These are phyloP conservation scores for Candolleomyces eurysporus DNA, from an alignment of 768 basidiomycete genomes.

Conservation along the genomic window DNA sequence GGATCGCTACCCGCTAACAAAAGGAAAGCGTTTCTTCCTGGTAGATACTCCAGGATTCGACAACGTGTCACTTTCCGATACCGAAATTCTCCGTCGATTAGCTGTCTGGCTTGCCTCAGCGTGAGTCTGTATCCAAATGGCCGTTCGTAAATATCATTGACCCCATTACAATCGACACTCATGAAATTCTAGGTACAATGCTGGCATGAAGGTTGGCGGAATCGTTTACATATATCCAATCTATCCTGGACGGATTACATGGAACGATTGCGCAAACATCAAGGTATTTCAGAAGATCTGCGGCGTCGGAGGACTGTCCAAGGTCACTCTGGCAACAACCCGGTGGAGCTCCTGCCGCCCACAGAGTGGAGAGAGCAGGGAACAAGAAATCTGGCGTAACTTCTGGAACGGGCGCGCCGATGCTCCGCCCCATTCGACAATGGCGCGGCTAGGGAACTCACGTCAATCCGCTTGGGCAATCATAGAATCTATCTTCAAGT, in stretches of 20 bases:
- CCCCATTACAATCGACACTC: background rate
- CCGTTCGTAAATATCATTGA: background rate
- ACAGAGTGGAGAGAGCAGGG: background rate
- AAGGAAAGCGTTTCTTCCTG: background rate
- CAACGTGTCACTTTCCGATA: background rate
- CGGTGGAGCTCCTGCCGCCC: background rate
- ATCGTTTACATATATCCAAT: slow-evolving; percentile 6
- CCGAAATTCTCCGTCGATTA: background rate
- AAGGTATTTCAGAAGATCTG: slow-evolving; percentile 5
- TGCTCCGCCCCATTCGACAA: background rate
- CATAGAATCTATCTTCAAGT: background rate
- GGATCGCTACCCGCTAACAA: background rate
- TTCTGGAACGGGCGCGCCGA: background rate
- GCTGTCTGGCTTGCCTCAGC: background rate
- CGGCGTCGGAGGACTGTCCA: background rate
- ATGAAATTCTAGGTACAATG: background rate
- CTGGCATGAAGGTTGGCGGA: background rate
- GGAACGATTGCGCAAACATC: background rate
- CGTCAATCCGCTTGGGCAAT: background rate
- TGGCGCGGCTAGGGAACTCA: background rate
- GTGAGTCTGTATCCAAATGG: background rate
- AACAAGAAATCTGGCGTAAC: background rate
- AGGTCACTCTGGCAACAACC: slow-evolving; percentile 4
- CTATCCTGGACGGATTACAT: background rate
- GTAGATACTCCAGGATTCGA: background rate